These are phyloP conservation scores for Dissophora ornata DNA, from an alignment of 192 early-diverging fungal genomes.

Conservation along the genomic window DNA sequence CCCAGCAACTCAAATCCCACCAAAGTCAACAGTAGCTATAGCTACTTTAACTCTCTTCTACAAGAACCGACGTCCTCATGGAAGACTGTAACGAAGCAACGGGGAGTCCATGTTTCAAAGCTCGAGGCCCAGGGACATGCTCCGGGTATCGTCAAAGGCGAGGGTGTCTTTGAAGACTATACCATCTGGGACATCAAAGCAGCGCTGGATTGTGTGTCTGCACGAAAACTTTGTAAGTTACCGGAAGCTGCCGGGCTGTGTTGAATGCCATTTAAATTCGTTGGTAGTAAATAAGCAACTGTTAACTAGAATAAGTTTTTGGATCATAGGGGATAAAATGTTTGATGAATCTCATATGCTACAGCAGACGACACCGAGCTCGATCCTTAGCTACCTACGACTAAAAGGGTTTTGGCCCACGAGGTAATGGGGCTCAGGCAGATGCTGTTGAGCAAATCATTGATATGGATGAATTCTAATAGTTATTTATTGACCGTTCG, in stretches of 20 bases:
- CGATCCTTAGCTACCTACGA: slow-evolving; percentile 54
- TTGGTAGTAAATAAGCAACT: neutral
- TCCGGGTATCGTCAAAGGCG: slow-evolving; percentile 49
- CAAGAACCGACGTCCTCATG: slow-evolving; percentile 42
- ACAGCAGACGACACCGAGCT: slow-evolving; percentile 48
- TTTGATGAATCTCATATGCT: slow-evolving; percentile 58
- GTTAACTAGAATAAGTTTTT: neutral
- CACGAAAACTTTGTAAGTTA: slow-evolving; percentile 55
- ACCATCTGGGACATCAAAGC: slow-evolving; percentile 65
- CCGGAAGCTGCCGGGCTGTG: too few species aligned
- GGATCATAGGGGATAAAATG: slow-evolving; percentile 54
- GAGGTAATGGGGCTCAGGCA: slow-evolving; percentile 34
- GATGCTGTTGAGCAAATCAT: neutral
- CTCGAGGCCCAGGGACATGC: slow-evolving; percentile 53
- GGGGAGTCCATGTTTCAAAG: slow-evolving; percentile 40
- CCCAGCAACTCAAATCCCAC: slow-evolving; percentile 43
- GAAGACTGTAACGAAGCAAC: slow-evolving; percentile 38
- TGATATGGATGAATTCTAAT: neutral
- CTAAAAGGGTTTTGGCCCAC: slow-evolving; percentile 60
- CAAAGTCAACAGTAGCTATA: slow-evolving; percentile 44
- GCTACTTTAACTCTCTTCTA: slow-evolving; percentile 44
- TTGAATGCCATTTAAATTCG: neutral
- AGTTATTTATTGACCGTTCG: neutral
- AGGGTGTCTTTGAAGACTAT: slow-evolving; percentile 55
- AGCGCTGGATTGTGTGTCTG: slow-evolving; percentile 51